These are phyloP conservation scores for Globisporangium yorkense DNA, from an alignment of 352 stramenopile species.

Conservation along the genomic window DNA sequence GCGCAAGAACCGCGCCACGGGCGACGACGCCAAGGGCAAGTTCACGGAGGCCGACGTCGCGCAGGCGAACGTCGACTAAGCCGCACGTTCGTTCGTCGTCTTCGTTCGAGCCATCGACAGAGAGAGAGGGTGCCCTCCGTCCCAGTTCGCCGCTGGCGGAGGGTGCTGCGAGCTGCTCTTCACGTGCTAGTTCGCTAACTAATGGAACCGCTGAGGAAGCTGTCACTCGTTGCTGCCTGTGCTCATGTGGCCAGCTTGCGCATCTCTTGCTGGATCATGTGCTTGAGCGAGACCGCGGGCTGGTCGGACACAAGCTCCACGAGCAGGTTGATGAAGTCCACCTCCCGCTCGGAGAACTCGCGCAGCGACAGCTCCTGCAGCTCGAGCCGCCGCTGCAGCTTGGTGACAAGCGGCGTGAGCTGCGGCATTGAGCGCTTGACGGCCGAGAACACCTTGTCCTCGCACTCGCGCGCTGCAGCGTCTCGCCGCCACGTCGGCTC, in stretches of 20 bases:
- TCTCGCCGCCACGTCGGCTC: constrained; percentile 32
- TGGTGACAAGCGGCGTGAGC: constrained; percentile 60
- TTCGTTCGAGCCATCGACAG: constrained; percentile 10
- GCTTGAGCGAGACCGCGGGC: constrained; percentile 46
- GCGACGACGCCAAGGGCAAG: constrained; percentile 85
- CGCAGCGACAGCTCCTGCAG: constrained; percentile 67
- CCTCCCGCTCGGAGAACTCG: constrained; percentile 67
- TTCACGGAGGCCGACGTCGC: constrained; percentile 86
- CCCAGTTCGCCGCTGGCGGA: constrained; percentile 1
- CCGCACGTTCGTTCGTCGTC: constrained; percentile 4
- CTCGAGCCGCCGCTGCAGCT: constrained; percentile 59
- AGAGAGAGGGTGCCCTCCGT: constrained; percentile 29
- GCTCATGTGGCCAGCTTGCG: constrained; percentile 28
- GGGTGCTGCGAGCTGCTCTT: background rate
- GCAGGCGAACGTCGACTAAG: constrained; percentile 89
- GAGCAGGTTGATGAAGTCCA: constrained; percentile 79
- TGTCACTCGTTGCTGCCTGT: background rate
- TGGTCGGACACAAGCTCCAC: constrained; percentile 75
- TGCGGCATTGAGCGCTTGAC: constrained; percentile 68
- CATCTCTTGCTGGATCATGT: constrained; percentile 71
- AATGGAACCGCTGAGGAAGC: background rate
- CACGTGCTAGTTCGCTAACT: background rate
- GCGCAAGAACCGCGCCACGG: constrained; percentile 93
- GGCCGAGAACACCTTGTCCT: constrained; percentile 45
- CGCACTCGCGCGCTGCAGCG: constrained; percentile 29